Evolutionary conservation across 2,329 filamentous ascomycete species (phyloP).

Genomic region (Pseudocercospora eumusae): DNA sequence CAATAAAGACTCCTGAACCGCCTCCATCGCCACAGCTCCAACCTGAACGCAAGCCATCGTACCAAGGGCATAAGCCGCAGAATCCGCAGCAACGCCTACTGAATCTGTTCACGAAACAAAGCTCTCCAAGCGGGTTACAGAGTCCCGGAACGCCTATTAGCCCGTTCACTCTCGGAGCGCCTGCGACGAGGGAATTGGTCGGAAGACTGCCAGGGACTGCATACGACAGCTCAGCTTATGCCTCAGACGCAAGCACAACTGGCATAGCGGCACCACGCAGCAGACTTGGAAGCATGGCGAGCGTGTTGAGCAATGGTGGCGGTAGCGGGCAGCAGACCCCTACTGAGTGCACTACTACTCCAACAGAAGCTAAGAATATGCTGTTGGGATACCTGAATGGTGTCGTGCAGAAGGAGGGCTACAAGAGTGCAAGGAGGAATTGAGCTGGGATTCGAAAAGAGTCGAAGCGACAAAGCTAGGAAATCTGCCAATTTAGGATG

Average conservation of each 20-base stretch:
- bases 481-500: not conserved
- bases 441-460: not conserved
- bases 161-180: conserved; percentile 38
- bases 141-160: conserved; percentile 37
- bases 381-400: conserved; percentile 42
- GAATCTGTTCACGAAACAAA: conserved; percentile 35
- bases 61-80: conserved; percentile 19
- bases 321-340: conserved; percentile 29
- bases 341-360: conserved; percentile 28
- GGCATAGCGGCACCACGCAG: conserved; percentile 7
- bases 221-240: conserved; percentile 9
- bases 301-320: conserved; percentile 27
- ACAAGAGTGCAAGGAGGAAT: conserved; percentile 7
- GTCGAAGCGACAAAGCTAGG: not conserved
- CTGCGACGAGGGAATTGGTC: conserved; percentile 21
- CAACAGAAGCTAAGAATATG: conserved; percentile 41
- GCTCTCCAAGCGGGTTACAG: conserved; percentile 14
- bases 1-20: conserved; percentile 28
- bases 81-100: conserved; percentile 32
- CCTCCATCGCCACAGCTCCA: conserved; percentile 33
- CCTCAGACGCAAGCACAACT: conserved; percentile 5
- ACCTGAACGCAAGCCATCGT: conserved; percentile 25
- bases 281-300: conserved; percentile 32
- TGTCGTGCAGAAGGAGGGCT: conserved; percentile 39
- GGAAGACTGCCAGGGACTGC: conserved; percentile 15